These are phyloP conservation scores for Pelagomonas calceolata DNA, from an alignment of 108 stramenopile species.

Conservation along the genomic window DNA sequence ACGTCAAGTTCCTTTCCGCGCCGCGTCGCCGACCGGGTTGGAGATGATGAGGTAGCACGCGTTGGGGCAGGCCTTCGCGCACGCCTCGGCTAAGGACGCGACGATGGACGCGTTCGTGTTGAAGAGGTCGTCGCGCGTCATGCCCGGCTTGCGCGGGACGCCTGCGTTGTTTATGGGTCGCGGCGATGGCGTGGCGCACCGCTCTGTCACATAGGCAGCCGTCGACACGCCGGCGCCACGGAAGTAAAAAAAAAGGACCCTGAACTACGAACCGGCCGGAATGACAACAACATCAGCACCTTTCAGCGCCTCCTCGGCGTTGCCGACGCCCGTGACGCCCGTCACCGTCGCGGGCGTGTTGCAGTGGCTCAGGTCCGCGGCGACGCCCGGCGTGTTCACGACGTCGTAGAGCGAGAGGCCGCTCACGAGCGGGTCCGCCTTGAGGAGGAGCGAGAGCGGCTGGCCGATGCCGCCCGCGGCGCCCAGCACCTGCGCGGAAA, in stretches of 20 bases:
- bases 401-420: constrained; percentile 77
- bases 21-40: too few relatives aligned
- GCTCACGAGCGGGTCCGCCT: constrained; percentile 67
- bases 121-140: constrained; percentile 94
- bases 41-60: constrained; percentile 93
- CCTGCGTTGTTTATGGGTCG: background rate
- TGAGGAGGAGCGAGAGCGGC: constrained; percentile 89
- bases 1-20: too few relatives aligned
- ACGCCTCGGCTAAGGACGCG: constrained; percentile 81
- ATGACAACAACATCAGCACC: constrained; percentile 91
- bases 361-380: constrained; percentile 84
- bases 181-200: background rate
- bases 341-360: background rate
- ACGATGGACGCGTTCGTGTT: constrained; percentile 93
- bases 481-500: too few relatives aligned
- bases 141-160: constrained; percentile 46
- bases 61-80: constrained; percentile 83
- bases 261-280: constrained; percentile 95
- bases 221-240: background rate
- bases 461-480: constrained; percentile 98
- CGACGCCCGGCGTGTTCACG: constrained; percentile 88
- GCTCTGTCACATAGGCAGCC: background rate
- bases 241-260: constrained; percentile 34
- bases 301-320: constrained; percentile 24
- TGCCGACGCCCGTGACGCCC: background rate